These are phyloP conservation scores for Phaseolus coccineus DNA, from an alignment of 331 rosid genomes.

Conservation along the genomic window DNA sequence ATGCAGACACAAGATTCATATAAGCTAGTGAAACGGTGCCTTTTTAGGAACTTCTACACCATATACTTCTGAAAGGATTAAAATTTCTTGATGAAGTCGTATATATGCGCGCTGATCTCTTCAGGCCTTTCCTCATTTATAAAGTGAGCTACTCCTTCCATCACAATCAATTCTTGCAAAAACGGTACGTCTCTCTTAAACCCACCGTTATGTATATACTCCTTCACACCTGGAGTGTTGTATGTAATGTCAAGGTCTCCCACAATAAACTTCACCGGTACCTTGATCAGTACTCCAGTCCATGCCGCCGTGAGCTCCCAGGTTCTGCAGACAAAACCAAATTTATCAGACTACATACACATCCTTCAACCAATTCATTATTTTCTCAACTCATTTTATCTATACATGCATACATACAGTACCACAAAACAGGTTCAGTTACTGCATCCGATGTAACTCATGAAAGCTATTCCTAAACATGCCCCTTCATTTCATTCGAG, in stretches of 20 bases:
- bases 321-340: conserved; percentile 61
- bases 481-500: not conserved
- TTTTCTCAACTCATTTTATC: conserved; percentile 5
- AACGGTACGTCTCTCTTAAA: conserved; percentile 70
- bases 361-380: conserved; percentile 10
- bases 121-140: conserved; percentile 76
- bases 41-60: not conserved
- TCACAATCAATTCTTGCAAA: conserved; percentile 74
- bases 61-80: conserved; percentile 39
- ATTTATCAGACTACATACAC: not conserved
- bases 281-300: conserved; percentile 77
- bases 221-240: conserved; percentile 67
- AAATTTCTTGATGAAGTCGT: conserved; percentile 79
- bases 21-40: not conserved
- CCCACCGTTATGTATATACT: conserved; percentile 70
- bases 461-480: not conserved
- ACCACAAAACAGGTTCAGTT: conserved; percentile 18
- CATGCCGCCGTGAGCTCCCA: conserved; percentile 86
- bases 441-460: conserved; percentile 7
- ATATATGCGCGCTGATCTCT: conserved; percentile 65
- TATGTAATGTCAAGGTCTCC: conserved; percentile 76
- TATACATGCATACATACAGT: conserved; percentile 8
- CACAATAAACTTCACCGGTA: conserved; percentile 82
- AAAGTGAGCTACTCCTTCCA: conserved; percentile 82
- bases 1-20: conserved; percentile 13